Evolutionary conservation across 805 yeast genomes (phyloP).

Genomic region (Cyberlindnera samutprakarnensis): DNA sequence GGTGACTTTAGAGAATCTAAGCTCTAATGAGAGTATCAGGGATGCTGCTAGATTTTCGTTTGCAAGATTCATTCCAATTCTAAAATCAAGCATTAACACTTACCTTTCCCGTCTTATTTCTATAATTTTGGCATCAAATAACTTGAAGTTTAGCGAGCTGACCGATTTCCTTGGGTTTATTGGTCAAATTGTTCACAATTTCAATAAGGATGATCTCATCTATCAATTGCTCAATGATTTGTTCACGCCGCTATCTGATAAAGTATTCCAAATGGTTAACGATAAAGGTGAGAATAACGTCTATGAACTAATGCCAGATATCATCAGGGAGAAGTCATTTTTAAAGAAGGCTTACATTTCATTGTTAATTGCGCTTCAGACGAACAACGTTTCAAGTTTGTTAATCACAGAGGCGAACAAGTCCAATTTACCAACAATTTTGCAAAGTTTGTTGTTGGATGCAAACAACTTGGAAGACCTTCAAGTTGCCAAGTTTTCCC

Average conservation of each 20-base stretch:
- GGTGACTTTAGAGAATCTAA: slow-evolving; percentile 73
- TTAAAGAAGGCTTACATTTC: slow-evolving; percentile 66
- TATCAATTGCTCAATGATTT: slow-evolving; percentile 70
- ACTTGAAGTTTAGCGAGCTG: slow-evolving; percentile 57
- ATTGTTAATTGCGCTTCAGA: slow-evolving; percentile 59
- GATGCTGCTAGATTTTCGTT: slow-evolving; percentile 84
- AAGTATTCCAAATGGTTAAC: slow-evolving; percentile 46
- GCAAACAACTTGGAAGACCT: slow-evolving; percentile 59
- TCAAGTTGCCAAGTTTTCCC: slow-evolving; percentile 57
- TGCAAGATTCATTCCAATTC: slow-evolving; percentile 75
- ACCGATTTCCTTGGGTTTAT: slow-evolving; percentile 78
- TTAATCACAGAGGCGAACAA: slow-evolving; percentile 65
- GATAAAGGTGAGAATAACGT: slow-evolving; percentile 34
- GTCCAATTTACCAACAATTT: slow-evolving; percentile 47
- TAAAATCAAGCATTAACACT: slow-evolving; percentile 43
- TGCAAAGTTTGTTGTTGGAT: slow-evolving; percentile 57
- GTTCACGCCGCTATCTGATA: slow-evolving; percentile 64
- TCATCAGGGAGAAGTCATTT: slow-evolving; percentile 53
- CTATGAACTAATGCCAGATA: slow-evolving; percentile 42
- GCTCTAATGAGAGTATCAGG: slow-evolving; percentile 60
- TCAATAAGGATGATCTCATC: slow-evolving; percentile 56
- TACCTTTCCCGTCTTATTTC: slow-evolving; percentile 67
- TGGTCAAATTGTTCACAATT: slow-evolving; percentile 81
- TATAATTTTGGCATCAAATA: slow-evolving; percentile 48
- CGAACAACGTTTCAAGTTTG: slow-evolving; percentile 74